Conservation (phyloP, 148 eudicot genomes). For the Amaranthus hypochondriacus region DNA sequence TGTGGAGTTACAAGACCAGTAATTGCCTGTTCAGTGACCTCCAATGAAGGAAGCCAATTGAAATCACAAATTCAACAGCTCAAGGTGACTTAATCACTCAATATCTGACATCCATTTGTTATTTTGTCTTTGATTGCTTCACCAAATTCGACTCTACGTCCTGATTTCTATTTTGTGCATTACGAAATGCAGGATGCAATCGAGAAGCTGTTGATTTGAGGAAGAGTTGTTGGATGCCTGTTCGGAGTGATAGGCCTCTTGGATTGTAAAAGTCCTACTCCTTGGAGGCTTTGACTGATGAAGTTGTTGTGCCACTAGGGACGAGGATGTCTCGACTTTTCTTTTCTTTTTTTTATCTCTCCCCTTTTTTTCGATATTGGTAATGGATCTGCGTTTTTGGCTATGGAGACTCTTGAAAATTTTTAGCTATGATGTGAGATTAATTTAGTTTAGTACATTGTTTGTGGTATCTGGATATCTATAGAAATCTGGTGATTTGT, state of each 20-base stretch:
- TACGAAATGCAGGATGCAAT: constrained; percentile 59
- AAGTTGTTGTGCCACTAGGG: constrained; percentile 41
- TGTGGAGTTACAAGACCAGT: constrained; percentile 92
- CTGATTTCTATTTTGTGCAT: background rate
- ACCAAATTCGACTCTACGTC: background rate
- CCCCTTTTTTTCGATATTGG: background rate
- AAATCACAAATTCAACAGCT: constrained; percentile 76
- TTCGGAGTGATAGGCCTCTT: constrained; percentile 84
- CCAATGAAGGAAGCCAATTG: constrained; percentile 41
- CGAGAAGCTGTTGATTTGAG: constrained; percentile 80
- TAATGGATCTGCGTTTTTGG: constrained; percentile 4
- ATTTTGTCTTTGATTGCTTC: no score
- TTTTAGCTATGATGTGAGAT: constrained; percentile 18
- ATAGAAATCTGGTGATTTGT: background rate
- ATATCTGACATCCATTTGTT: background rate
- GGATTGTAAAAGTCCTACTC: constrained; percentile 29
- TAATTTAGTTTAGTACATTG: constrained; percentile 13
- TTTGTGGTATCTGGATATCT: constrained; percentile 4
- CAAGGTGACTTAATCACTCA: constrained; percentile 40
- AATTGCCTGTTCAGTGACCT: constrained; percentile 69
- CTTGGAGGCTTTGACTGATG: constrained; percentile 76
- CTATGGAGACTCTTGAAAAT: background rate
- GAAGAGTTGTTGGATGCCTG: constrained; percentile 22
- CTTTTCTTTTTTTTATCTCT: background rate
- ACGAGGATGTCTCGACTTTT: background rate